These are phyloP conservation scores for Nectriaceae sp. DNA, from an alignment of 2,329 filamentous ascomycete genomes.

Conservation along the genomic window DNA sequence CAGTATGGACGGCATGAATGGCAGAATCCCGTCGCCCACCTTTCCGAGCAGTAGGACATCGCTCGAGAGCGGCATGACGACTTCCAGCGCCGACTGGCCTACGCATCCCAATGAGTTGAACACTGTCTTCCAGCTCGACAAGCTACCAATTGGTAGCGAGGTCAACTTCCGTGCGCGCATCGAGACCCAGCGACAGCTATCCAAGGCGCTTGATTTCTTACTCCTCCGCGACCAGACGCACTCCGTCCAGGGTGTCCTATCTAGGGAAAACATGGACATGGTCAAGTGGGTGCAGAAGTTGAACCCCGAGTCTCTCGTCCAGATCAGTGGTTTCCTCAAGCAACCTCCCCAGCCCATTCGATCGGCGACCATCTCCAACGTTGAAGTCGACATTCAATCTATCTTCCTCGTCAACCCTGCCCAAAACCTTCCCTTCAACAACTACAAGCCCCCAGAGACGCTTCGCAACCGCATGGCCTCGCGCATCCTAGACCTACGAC, in stretches of 20 bases:
- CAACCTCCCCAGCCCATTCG: slow-evolving; percentile 73
- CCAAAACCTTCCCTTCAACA: slow-evolving; percentile 51
- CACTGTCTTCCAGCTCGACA: slow-evolving; percentile 39
- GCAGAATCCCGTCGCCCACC: slow-evolving; percentile 4
- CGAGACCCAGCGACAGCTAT: slow-evolving; percentile 74
- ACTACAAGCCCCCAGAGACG: slow-evolving; percentile 65
- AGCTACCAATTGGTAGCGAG: slow-evolving; percentile 39
- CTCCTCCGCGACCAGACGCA: slow-evolving; percentile 81
- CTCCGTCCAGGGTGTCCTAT: slow-evolving; percentile 82
- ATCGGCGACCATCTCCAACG: slow-evolving; percentile 72
- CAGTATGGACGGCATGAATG: slow-evolving; percentile 28
- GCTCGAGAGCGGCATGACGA: slow-evolving; percentile 40
- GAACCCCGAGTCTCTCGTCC: slow-evolving; percentile 74
- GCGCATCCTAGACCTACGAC: slow-evolving; percentile 81
- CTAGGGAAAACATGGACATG: slow-evolving; percentile 63
- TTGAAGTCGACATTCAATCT: slow-evolving; percentile 70
- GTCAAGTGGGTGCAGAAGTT: slow-evolving; percentile 86
- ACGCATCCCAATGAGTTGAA: slow-evolving; percentile 42
- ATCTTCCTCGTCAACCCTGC: slow-evolving; percentile 55
- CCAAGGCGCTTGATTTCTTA: slow-evolving; percentile 80
- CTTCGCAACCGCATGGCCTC: slow-evolving; percentile 72
- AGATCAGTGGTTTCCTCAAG: slow-evolving; percentile 73
- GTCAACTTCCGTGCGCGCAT: slow-evolving; percentile 46
- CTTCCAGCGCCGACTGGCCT: slow-evolving; percentile 40
- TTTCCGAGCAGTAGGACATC: slow-evolving; percentile 29